Conservation (phyloP, 305 asterid species). For the Lippia alba region DNA sequence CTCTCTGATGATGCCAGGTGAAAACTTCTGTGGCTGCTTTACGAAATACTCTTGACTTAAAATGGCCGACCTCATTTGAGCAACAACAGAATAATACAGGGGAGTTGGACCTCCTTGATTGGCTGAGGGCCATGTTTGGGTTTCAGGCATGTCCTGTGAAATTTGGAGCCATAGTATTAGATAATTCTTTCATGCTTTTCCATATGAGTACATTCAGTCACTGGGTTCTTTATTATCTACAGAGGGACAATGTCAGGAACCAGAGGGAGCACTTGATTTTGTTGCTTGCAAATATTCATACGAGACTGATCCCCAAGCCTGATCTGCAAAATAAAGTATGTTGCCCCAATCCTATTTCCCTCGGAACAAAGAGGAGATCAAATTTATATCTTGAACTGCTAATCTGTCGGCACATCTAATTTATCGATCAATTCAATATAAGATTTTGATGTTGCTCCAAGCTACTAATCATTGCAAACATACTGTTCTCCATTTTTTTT, state of each 20-base stretch:
- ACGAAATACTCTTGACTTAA: constrained; percentile 56
- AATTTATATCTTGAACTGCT: neutral
- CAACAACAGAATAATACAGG: constrained; percentile 71
- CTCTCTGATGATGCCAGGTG: constrained; percentile 50
- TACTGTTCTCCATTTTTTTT: constrained; percentile 18
- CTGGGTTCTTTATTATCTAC: constrained; percentile 37
- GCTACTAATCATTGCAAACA: constrained; percentile 17
- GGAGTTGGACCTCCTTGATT: constrained; percentile 82
- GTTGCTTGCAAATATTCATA: constrained; percentile 72
- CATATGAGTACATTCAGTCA: constrained; percentile 26
- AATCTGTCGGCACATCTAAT: constrained; percentile 1
- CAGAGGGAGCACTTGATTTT: constrained; percentile 80
- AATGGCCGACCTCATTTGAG: constrained; percentile 76
- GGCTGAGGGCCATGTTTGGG: constrained; percentile 86
- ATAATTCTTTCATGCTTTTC: constrained; percentile 28
- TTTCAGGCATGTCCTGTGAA: constrained; percentile 67
- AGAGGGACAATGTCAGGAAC: constrained; percentile 85
- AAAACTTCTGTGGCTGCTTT: constrained; percentile 79
- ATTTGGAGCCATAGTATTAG: constrained; percentile 36
- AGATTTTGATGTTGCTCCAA: constrained; percentile 4
- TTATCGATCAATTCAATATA: neutral
- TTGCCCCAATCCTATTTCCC: constrained; percentile 19
- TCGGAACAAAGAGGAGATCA: constrained; percentile 21
- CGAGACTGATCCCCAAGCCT: constrained; percentile 74
- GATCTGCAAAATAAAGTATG: constrained; percentile 72